Evolutionary conservation across 129 eudicot genomes (phyloP).

Genomic region (Apium graveolens): DNA sequence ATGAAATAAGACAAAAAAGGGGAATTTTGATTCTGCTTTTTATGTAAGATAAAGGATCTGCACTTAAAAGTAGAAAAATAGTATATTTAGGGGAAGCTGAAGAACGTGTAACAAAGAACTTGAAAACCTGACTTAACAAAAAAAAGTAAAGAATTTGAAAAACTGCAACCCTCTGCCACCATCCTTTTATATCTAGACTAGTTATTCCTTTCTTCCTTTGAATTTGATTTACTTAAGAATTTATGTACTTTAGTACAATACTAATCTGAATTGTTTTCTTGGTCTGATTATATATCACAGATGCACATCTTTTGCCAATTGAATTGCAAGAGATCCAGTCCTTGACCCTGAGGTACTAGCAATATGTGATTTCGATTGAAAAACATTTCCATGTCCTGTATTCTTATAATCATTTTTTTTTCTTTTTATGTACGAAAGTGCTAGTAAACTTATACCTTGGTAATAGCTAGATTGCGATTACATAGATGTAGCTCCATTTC

Average conservation of each 20-base stretch:
- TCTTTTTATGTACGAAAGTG: neutral
- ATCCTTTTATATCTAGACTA: neutral
- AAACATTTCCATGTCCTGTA: neutral
- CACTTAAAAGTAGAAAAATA: neutral
- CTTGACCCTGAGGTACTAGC: constrained; percentile 61
- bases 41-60: neutral
- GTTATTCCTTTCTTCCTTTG: neutral
- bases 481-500: neutral
- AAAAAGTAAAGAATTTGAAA: too few relatives aligned
- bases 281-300: constrained; percentile 32
- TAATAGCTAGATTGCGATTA: neutral
- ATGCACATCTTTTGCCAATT: constrained; percentile 89
- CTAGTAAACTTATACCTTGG: neutral
- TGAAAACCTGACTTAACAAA: too few relatives aligned
- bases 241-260: neutral
- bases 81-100: neutral
- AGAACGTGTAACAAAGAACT: neutral
- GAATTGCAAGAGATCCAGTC: constrained; percentile 84
- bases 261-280: neutral
- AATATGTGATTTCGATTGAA: neutral
- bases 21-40: neutral
- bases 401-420: neutral
- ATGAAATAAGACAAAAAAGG: too few relatives aligned
- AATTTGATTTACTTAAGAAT: neutral
- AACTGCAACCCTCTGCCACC: neutral